These are phyloP conservation scores for Triticum urartu DNA, from an alignment of 176 grass and related monocot species.

Conservation along the genomic window DNA sequence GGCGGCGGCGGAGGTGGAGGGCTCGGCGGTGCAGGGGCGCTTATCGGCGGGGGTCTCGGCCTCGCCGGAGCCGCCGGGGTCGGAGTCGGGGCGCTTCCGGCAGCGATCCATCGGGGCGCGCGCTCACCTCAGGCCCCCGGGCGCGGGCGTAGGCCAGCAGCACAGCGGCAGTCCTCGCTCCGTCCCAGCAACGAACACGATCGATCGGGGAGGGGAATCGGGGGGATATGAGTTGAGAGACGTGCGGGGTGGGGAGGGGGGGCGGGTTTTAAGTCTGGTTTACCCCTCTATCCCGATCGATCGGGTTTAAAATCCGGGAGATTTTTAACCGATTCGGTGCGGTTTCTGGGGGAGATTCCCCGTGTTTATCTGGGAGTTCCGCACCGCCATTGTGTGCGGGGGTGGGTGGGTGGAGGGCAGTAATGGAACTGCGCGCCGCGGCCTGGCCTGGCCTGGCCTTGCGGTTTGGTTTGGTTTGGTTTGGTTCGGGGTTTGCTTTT, in stretches of 20 bases:
- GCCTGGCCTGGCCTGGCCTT: no score
- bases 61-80: conserved; percentile 44
- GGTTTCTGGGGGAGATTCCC: conserved; percentile 20
- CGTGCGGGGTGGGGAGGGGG: conserved; percentile 3
- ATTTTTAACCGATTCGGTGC: conserved; percentile 6
- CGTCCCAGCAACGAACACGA: background rate
- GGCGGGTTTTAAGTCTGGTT: background rate
- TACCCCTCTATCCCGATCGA: background rate
- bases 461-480: no score
- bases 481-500: no score
- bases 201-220: conserved; percentile 21
- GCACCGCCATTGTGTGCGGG: conserved; percentile 26
- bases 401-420: background rate
- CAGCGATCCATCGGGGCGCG: conserved; percentile 68
- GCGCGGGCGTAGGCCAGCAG: conserved; percentile 23
- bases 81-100: conserved; percentile 80
- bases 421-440: background rate
- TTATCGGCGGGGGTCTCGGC: conserved; percentile 68
- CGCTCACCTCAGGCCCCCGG: background rate
- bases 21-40: conserved; percentile 79
- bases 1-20: conserved; percentile 17
- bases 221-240: conserved; percentile 28
- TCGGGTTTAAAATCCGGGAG: conserved; percentile 17
- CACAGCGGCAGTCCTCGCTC: background rate
- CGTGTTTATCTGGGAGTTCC: conserved; percentile 14